Base-by-base conservation (phyloP, 768 basidiomycete genomes). In the Panaeolus cyanescens region DNA sequence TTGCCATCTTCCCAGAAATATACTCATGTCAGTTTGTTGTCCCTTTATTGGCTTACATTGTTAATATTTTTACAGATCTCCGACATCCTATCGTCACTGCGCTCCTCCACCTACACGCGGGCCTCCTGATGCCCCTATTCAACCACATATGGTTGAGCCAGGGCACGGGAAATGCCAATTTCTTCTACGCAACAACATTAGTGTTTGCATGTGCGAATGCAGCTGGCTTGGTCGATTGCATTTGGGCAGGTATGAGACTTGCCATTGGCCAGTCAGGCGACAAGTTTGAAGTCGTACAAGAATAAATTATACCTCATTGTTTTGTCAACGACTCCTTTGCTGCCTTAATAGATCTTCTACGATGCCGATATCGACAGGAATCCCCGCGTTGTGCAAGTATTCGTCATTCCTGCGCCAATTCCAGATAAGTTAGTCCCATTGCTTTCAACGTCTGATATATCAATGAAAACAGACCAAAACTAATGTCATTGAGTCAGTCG, bases 161-260 rank as follows among this genome's bases (percentile, higher is more conserved):
- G 59, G 95, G 95, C 1, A 92, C 94, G 5, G 97, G 95, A 2
- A 99, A 99, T 69, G 95, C 96, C 50, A 99, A 99, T 73, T 99
- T 99, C 76, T 98, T 93, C 77, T 99, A 99, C 68, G 97, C 97
- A 0, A 89, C 91, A 3, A 98, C 95, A 2, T 80, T 99, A 62
- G 96, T 99, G 15, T 95, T 95, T 73, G 95, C 94, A 0, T 83
- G 95, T 64, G 91, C 89, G 2, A 90, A 92, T 64, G 95, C 93
- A 0, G 84, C 91, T n/a, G 90, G 90, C 17, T 68, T 95, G 12
- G 78, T 94, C 2, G 96, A 97, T 70, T 86, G 85, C 30, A 78
- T 93, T 30, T 92, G 89, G 81, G 92, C 95, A 0, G 91, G 90
- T n/a, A 77, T 96, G 71, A 79, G 89, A 66, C 82, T 89, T 65